Evolutionary conservation across 805 yeast genomes (phyloP).

Genomic region (Candida boleticola): DNA sequence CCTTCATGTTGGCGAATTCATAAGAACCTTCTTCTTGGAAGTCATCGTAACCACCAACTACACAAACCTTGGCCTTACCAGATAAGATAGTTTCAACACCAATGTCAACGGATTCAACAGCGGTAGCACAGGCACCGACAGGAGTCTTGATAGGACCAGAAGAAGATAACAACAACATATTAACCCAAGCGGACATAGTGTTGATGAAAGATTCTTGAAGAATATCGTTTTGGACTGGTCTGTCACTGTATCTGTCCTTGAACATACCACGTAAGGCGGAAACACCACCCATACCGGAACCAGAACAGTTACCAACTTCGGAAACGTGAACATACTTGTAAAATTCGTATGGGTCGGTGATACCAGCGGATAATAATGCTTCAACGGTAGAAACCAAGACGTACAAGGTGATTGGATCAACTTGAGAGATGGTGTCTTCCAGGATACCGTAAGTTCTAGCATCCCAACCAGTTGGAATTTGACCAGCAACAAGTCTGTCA

Average conservation of each 20-base stretch:
- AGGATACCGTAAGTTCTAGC: slow-evolving; percentile 93
- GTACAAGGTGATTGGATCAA: slow-evolving; percentile 91
- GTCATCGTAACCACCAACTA: slow-evolving; percentile 99
- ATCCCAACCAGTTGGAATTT: slow-evolving; percentile 98
- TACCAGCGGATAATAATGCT: slow-evolving; percentile 90
- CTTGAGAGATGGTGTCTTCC: slow-evolving; percentile 90
- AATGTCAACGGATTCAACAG: slow-evolving; percentile 93
- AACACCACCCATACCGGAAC: slow-evolving; percentile 99
- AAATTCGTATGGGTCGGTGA: slow-evolving; percentile 98
- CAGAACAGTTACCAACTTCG: slow-evolving; percentile 98
- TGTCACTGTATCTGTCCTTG: slow-evolving; percentile 88
- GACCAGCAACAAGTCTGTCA: slow-evolving; percentile 84
- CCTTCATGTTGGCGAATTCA: slow-evolving; percentile 98
- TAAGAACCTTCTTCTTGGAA: slow-evolving; percentile 99
- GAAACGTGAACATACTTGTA: slow-evolving; percentile 97
- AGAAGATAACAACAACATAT: slow-evolving; percentile 93
- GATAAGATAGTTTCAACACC: slow-evolving; percentile 92
- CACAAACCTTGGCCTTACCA: slow-evolving; percentile 93
- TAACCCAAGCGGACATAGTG: slow-evolving; percentile 99
- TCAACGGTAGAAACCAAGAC: slow-evolving; percentile 94
- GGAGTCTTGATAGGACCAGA: slow-evolving; percentile 99
- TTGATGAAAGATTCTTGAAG: slow-evolving; percentile 98
- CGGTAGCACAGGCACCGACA: slow-evolving; percentile 99
- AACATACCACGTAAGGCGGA: slow-evolving; percentile 96
- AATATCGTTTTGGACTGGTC: slow-evolving; percentile 95